Percentiles rank a stretch among this genome's conserved stretches.
Evolutionary conservation across 1,284 basidiomycete species (phyloP).

Genomic region (Porphyrellus sp.): DNA sequence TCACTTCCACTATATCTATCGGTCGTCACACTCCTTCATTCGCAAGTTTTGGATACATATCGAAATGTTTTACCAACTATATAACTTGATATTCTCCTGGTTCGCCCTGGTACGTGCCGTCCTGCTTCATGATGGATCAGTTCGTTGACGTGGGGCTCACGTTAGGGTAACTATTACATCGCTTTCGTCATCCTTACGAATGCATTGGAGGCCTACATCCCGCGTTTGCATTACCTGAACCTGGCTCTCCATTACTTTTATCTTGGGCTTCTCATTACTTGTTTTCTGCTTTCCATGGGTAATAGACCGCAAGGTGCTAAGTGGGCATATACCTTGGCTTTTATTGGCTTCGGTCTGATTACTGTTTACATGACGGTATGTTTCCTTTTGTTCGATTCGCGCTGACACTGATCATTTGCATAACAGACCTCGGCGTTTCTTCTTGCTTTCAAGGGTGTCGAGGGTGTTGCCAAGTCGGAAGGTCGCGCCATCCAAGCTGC

Average conservation of each 20-base stretch:
- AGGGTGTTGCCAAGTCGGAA: slow-evolving; percentile 48
- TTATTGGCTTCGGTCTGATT: slow-evolving; percentile 83
- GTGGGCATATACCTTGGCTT: slow-evolving; percentile 76
- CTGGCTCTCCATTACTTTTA: slow-evolving; percentile 84
- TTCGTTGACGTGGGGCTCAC: neutral
- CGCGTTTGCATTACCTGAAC: slow-evolving; percentile 69
- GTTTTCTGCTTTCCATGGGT: slow-evolving; percentile 88
- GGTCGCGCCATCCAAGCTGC: slow-evolving; percentile 47
- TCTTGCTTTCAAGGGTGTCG: slow-evolving; percentile 77
- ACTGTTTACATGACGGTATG: slow-evolving; percentile 90
- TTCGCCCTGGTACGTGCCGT: slow-evolving; percentile 67
- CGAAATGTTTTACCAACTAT: slow-evolving; percentile 88
- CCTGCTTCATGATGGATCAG: neutral
- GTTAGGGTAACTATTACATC: slow-evolving; percentile 85
- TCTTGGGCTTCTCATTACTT: slow-evolving; percentile 81
- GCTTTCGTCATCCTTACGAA: slow-evolving; percentile 77
- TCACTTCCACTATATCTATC: slow-evolving; percentile 92
- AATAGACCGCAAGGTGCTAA: slow-evolving; percentile 90
- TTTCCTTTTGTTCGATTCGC: slow-evolving; percentile 6
- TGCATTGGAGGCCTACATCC: slow-evolving; percentile 66
- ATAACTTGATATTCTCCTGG: slow-evolving; percentile 92
- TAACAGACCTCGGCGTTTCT: slow-evolving; percentile 70
- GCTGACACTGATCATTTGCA: slow-evolving; percentile 9
- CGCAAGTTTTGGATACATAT: slow-evolving; percentile 94
- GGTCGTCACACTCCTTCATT: slow-evolving; percentile 78